Base-by-base conservation (phyloP, 2,329 filamentous ascomycete species). In the Microsporum canis region DNA sequence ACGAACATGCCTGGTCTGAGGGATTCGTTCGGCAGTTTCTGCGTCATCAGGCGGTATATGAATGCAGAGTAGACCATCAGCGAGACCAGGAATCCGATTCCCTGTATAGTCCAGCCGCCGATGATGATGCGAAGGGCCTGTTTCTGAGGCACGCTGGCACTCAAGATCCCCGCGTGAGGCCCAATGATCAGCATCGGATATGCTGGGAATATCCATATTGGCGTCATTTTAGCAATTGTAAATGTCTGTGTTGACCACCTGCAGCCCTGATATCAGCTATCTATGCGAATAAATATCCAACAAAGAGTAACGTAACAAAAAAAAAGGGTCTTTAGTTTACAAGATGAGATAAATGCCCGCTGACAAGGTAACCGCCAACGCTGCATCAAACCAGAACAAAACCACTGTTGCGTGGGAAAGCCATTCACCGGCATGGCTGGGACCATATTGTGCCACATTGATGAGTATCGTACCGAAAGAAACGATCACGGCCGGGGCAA, bases 11-110 rank as follows among this genome's bases (percentile, higher is more conserved):
- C 89, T 0, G 89, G 89, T 8, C 89, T 82, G 23, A 89, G 80
- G 47, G 82, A 84, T 68, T 92, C 89, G 60, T 83, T 80, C 0
- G 89, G 89, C 0, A 95, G 78, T 68, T 94, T 94, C 69, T 92
- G 88, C 0, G 89, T 92, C 89, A 94, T 94, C 33, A 95, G 80
- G 34, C 89, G 84, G 71, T 94, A 94, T 57, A 95, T 83, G 70
- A 91, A 94, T 57, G 89, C 88, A 0, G 87, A 84, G 64, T 90
- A 91, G 31, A 95, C 88, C 86, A 91, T 91, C 62, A 92, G 80
- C 0, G 80, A 81, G 49, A 86, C 80, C 65, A 86, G 71, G 67
- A 85, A 86, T 1, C 83, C 84, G 57, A 85, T 81, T n/a, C 83
- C 83, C 70, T 86, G 84, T 39, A 85, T 79, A 2, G 82, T 78